Evolutionary conservation across 495 filamentous ascomycete species (phyloP), one percentile per base, ranked within the genome.

Genomic region (Hypoxylon trugodes): DNA sequence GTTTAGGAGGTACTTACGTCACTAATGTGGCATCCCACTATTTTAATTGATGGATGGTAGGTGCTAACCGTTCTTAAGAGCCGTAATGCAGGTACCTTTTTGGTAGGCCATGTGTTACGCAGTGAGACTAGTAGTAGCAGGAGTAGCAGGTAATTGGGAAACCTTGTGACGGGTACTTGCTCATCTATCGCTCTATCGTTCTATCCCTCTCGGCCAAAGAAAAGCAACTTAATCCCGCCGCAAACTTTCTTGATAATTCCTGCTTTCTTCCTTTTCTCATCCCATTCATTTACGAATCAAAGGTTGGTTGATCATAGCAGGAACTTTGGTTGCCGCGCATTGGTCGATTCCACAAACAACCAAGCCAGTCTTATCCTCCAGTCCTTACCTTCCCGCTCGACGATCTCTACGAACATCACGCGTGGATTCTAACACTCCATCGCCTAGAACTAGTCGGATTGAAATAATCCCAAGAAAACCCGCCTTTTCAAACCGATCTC

Each of bases 161-260:
- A 40, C 22, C 35, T 50, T 50, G 59, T 57, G 35, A n/a, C n/a
- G n/a, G n/a, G 45, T 33, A 33, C 45, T 21, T 48, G 9, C 9
- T 22, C 7, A n/a, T n/a, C n/a, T n/a, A n/a, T 19, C 15, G n/a
- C 46, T 10, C 26, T 19, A 6, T 37, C 15, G 6, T n/a, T 37
- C 32, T 37, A 13, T 22, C 9, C 13, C 50, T 25, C 33, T 58
- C 10, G 24, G 5, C 42, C 32, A 65, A 59, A 59, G 54, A 59
- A 65, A 65, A 65, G 52, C 40, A 47, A 48, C 40, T 42, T 4
- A 22, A 54, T 59, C 13, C 47, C 54, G 21, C 54, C 40, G 21
- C 43, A 9, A 19, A n/a, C n/a, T 6, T 26, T 19, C 33, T 5
- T 45, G 4, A 15, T 40, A 10, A 16, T 47, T 59, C 33, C 10